Base-by-base conservation (phyloP, 306 rosid genomes). In the Quercus mongolica region DNA sequence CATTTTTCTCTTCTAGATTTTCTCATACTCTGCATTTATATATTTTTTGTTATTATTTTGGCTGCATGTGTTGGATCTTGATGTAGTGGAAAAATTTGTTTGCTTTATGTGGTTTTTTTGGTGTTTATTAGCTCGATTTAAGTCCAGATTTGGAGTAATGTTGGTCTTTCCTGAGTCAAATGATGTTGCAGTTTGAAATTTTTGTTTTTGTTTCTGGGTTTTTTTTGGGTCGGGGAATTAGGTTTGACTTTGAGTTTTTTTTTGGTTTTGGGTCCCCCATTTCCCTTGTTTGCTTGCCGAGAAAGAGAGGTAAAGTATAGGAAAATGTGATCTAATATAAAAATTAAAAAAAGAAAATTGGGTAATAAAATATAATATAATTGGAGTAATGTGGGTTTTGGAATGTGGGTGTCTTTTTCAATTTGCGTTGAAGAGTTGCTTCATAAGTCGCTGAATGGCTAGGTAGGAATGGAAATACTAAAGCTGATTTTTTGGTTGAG, bases 31-130 rank as follows among this genome's bases (percentile, higher is more conserved):
- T 17, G 5, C 14, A 3, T 49, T 41, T 41, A 41, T 7, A 8
- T 38, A 7, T 38, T 1, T 38, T 0, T 38, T 38, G 6, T 38
- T 6, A 6, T 38, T 3, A 21, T 46, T 58, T 51, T 72, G 44
- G 70, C 73, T 82, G 77, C 65, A 18, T 15, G 49, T 31, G 62
- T 74, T 76, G 78, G 86, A 85, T 92, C 88, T 74, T 51, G 44
- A 61, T 59, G 76, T 20, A 26, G 33, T 64, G 31, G 74, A 26
- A 33, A 28, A 18, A 26, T 28, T 73, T 52, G 44, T 67, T 73
- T 44, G 1, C 3, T 19, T 73, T 49, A 6, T 5, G 20, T 14
- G 69, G 41, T 23, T 81, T 61, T 71, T 73, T 6, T 41, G 23
- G 30, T 8, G 78, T 78, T 77, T 30, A 64, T 72, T 76, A 31